A percentile compares a stretch with the other conserved stretches of the same genome.
Conservation (phyloP, 495 filamentous ascomycete species). For the Podospora pseudocomata region DNA sequence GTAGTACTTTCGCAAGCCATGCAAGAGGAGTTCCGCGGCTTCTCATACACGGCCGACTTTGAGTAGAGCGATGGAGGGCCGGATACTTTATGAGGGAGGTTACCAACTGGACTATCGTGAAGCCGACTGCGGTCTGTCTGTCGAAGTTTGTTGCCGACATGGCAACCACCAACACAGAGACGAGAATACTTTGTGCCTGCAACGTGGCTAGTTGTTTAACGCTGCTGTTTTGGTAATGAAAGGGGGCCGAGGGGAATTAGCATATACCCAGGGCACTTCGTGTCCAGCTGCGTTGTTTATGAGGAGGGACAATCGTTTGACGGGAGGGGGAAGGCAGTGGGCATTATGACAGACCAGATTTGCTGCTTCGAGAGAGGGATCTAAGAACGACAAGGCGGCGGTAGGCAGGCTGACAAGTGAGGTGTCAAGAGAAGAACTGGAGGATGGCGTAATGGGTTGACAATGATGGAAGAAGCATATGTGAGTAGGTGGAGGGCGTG, state of each 20-base stretch:
- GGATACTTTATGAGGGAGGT: background rate
- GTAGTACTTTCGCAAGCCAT: conserved; percentile 94
- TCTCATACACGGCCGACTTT: conserved; percentile 72
- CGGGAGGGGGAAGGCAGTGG: background rate
- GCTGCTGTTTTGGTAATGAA: background rate
- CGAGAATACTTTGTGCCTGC: background rate
- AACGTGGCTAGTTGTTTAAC: background rate
- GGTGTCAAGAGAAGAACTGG: no score
- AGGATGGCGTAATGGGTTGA: background rate
- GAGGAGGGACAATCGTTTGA: background rate
- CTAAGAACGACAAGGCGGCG: background rate
- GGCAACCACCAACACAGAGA: background rate
- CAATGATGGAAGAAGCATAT: background rate
- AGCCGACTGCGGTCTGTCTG: background rate
- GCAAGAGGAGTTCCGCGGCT: conserved; percentile 99
- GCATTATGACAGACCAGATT: background rate
- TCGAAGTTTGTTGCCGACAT: background rate
- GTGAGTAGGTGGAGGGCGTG: background rate
- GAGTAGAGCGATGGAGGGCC: conserved; percentile 32
- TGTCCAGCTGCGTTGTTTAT: background rate
- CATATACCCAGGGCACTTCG: background rate
- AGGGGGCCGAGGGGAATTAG: background rate
- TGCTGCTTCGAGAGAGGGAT: background rate
- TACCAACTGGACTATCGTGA: background rate
- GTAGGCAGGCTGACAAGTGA: no score